Evolutionary conservation across 164 flowering plant species (phyloP), one percentile per base, ranked within the genome.

Genomic region (Saururus chinensis): DNA sequence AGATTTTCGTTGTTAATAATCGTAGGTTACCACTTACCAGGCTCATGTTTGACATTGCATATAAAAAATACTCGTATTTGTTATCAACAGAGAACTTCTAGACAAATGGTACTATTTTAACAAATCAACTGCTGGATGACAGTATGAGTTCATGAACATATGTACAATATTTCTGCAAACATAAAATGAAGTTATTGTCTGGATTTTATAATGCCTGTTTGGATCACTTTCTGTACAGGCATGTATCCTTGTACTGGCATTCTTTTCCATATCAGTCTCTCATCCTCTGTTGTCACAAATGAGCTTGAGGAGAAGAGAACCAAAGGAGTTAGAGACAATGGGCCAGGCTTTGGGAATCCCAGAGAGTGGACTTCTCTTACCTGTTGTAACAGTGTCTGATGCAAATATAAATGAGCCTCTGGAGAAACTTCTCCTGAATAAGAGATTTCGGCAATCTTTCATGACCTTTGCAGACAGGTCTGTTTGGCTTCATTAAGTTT

Each of bases 401-500:
- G 65, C 81, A 59, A 76, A 85, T 74, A 71, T 79, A 56, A 79
- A 78, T 60, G 95, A 87, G 63, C 87, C 95, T 62, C 70, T 89
- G 40, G 92, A 89, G 66, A 84, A 82, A 71, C 88, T 87, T 75
- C 88, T 89, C 60, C 71, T 64, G 69, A 77, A 85, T 77, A 87
- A 79, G 74, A 82, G 66, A 71, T 89, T 87, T 49, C 85, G 88
- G 21, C 85, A 73, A 53, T 87, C 96, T 3, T 87, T 87, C 74
- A 82, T 85, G 88, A 83, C 79, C 49, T 89, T 84, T 75, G 95
- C 96, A 1, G 96, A 87, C 75, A 89, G 96, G 96, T 89, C 17
- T 55, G 17, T 30, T 55, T 55, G 19, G n/a, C 24, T 30, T 12
- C 1, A n/a, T 45, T 17, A 30, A 30, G 37, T 2, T 30, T 30